Percentiles rank a stretch among this genome's conserved stretches.
Evolutionary conservation across 1,284 basidiomycete species (phyloP).

Genomic region (Apiotrichum sp.): DNA sequence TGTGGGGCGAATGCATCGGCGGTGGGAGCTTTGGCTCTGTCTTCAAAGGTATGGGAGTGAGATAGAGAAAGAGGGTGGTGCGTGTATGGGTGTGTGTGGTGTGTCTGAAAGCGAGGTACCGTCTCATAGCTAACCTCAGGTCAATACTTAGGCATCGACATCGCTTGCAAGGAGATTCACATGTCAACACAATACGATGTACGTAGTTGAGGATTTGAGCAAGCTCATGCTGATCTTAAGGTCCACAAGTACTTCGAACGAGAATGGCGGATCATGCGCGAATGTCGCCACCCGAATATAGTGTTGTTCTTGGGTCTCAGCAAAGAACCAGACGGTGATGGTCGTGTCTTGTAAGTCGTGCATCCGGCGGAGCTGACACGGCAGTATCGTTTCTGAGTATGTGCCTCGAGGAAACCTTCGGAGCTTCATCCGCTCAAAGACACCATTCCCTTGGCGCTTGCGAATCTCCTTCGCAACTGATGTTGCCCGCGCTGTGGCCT

Average conservation of each 20-base stretch:
- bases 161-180: constrained; percentile 92
- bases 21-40: constrained; percentile 90
- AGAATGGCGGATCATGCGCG: constrained; percentile 92
- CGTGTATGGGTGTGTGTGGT: no score
- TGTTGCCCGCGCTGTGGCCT: constrained; percentile 87
- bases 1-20: constrained; percentile 75
- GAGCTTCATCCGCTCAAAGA: constrained; percentile 71
- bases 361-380: not conserved
- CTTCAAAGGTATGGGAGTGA: constrained; percentile 61
- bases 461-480: constrained; percentile 91
- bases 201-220: constrained; percentile 4
- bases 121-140: constrained; percentile 49
- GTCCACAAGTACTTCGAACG: constrained; percentile 94
- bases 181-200: constrained; percentile 82
- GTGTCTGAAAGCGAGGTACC: not conserved
- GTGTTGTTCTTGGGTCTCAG: constrained; percentile 91
- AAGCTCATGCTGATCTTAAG: constrained; percentile 12
- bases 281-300: constrained; percentile 84
- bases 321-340: constrained; percentile 72
- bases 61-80: no score
- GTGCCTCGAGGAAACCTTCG: constrained; percentile 70
- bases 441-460: constrained; percentile 77
- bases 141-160: constrained; percentile 85
- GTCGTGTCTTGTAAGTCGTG: constrained; percentile 58
- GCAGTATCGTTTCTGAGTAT: constrained; percentile 73